Base-by-base conservation (phyloP, 208 protist species). In the Acanthamoeba royreba region DNA sequence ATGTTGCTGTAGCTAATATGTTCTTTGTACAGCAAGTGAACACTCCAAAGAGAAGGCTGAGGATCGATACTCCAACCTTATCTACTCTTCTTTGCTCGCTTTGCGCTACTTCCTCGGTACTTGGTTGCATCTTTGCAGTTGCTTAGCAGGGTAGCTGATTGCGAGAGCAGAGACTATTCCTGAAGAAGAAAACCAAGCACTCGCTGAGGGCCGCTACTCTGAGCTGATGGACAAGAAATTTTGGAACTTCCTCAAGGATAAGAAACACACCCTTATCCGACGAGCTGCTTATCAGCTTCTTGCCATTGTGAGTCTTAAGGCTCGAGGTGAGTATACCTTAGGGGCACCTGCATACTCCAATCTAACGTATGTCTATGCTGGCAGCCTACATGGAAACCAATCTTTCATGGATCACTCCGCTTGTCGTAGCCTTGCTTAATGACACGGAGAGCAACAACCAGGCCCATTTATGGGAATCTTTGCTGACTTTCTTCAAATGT, bases 401-500 rank as follows among this genome's bases (percentile, higher is more conserved):
- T 43, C 13, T 92, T 31, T 43, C 53, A 0, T 79, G 61, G 63
- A 40, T 92, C 43, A 92, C 45, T 31, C 63, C 88, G 45, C 17
- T 92, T 35, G 88, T 92, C 19, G 40, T 81, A 15, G 88, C 58
- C n/a, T 3, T 79, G 11, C 47, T 92, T 31, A 81, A 52, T 28
- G 88, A 92, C 11, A 74, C 53, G 19, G 88, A 92, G 63, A 79
- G 35, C 88, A 61, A 31, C 88, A 79, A 81, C n/a, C 88, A 92
- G n/a, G 40, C 58, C 0, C 63, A 92, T 45, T 81, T 92, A 61
- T 92, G 88, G 88, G 63, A 72, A 28, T 33, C 61, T 25, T 45
- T 92, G 58, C 63, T 92, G 15, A 92, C 88, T 33, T 92, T 92
- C 38, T 61, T 92, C 55, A 92, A 92, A 58, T 45, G 88, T 69